These are phyloP conservation scores for Lipomyces yamadae DNA, from an alignment of 805 yeast species.

Conservation along the genomic window DNA sequence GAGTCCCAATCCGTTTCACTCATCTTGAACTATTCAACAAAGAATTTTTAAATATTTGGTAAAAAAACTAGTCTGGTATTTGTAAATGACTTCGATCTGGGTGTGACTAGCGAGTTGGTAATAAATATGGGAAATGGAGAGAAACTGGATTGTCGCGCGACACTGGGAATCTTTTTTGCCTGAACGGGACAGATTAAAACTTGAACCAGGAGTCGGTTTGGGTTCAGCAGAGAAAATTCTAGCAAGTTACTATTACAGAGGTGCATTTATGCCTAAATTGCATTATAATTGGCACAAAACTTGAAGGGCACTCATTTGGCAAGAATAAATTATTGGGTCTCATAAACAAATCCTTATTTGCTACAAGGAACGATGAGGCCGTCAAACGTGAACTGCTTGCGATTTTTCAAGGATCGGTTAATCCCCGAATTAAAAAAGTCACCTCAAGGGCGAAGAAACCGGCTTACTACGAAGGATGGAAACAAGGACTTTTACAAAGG, in stretches of 20 bases:
- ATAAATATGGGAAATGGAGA: not conserved
- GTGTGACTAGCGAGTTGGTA: not conserved
- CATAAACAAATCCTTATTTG: no score
- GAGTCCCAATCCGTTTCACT: slow-evolving; percentile 77
- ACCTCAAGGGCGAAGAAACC: slow-evolving; percentile 46
- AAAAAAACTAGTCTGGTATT: not conserved
- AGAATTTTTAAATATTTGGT: not conserved
- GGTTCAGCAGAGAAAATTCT: slow-evolving; percentile 1
- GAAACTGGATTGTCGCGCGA: not conserved
- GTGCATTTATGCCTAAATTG: slow-evolving; percentile 7
- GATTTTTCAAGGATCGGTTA: slow-evolving; percentile 25
- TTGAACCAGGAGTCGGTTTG: not conserved
- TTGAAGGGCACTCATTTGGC: no score
- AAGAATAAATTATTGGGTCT: no score
- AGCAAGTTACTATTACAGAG: not conserved
- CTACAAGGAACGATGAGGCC: slow-evolving; percentile 15
- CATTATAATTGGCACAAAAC: no score
- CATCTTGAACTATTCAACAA: slow-evolving; percentile 7
- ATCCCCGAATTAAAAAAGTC: slow-evolving; percentile 9
- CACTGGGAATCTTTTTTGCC: not conserved
- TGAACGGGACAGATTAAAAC: not conserved
- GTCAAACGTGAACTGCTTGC: slow-evolving; percentile 3
- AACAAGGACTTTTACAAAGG: slow-evolving; percentile 95
- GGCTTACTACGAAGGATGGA: slow-evolving; percentile 90
- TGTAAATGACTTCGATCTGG: not conserved